Evolutionary conservation across 352 stramenopile genomes (phyloP).

Genomic region (Phytophthora multivora): DNA sequence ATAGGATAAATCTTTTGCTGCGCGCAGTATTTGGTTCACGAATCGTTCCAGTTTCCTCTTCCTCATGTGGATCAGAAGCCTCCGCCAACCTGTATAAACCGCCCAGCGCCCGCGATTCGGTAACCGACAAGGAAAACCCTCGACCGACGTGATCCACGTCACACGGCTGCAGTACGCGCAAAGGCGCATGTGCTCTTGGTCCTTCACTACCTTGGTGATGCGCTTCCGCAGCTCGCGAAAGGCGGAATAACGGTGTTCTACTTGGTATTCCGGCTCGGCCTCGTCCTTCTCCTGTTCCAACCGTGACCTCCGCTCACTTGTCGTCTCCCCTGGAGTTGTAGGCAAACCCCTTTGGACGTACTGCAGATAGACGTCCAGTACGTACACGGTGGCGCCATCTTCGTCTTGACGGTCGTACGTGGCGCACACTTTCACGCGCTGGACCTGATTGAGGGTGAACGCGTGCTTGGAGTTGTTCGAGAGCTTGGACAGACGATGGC

Average conservation of each 20-base stretch:
- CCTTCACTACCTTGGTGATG: slow-evolving; percentile 33
- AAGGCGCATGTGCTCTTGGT: slow-evolving; percentile 49
- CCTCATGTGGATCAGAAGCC: slow-evolving; percentile 28
- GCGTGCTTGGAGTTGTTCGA: slow-evolving; percentile 59
- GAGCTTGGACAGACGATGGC: slow-evolving; percentile 44
- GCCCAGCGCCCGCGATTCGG: slow-evolving; percentile 29
- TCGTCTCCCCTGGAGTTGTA: slow-evolving; percentile 24
- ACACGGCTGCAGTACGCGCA: slow-evolving; percentile 59
- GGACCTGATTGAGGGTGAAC: slow-evolving; percentile 67
- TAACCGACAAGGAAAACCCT: slow-evolving; percentile 49
- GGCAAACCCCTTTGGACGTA: slow-evolving; percentile 58
- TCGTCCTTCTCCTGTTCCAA: slow-evolving; percentile 32
- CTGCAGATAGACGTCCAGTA: slow-evolving; percentile 56
- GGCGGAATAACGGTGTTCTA: slow-evolving; percentile 67
- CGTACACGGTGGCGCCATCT: slow-evolving; percentile 56
- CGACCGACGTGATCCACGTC: slow-evolving; percentile 41
- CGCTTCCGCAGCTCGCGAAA: slow-evolving; percentile 51
- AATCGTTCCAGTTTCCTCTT: slow-evolving; percentile 47
- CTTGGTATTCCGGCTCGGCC: slow-evolving; percentile 39
- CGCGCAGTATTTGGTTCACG: slow-evolving; percentile 45
- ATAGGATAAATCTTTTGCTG: slow-evolving; percentile 58
- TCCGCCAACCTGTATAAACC: slow-evolving; percentile 18
- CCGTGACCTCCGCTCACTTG: slow-evolving; percentile 19
- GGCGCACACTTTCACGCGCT: slow-evolving; percentile 45
- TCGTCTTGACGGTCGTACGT: slow-evolving; percentile 40